phyloP scores from a whole-genome alignment of 257 asterid species.

The Capsicum rhomboideum region DNA sequence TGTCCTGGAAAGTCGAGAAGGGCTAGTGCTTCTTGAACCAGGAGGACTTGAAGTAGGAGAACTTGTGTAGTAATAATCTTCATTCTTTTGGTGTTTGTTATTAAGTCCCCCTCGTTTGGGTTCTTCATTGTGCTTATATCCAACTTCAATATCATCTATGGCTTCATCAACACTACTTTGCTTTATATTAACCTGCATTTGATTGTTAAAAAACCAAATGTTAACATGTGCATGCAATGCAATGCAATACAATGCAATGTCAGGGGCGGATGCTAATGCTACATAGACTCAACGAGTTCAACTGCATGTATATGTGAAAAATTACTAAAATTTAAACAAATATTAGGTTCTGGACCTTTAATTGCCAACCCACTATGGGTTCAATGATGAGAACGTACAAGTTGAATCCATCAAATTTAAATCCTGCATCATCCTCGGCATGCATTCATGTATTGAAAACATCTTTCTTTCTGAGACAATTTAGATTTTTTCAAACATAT shows the following conservation, averaged over 20 bases:
- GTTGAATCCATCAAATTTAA: not conserved
- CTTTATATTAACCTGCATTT: slow-evolving; percentile 17
- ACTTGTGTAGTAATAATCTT: slow-evolving; percentile 6
- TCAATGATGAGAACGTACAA: not conserved
- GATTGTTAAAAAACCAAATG: not conserved
- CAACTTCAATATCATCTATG: slow-evolving; percentile 4
- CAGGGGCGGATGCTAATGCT: not conserved
- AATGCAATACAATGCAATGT: not conserved
- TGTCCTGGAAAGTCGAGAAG: slow-evolving; percentile 5
- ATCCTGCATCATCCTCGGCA: not conserved
- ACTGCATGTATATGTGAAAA: not conserved
- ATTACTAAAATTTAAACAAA: not conserved
- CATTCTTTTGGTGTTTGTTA: not conserved
- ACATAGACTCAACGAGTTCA: not conserved
- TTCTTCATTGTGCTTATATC: not conserved
- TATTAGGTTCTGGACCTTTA: no score
- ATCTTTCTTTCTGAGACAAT: not conserved
- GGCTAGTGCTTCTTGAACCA: slow-evolving; percentile 12
- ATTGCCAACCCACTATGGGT: not conserved
- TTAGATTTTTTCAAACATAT: not conserved
- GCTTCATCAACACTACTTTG: not conserved
- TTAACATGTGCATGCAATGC: not conserved
- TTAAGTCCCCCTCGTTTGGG: not conserved
- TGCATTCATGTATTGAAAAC: not conserved
- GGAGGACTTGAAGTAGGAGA: slow-evolving; percentile 33